Percentiles rank a stretch among this genome's conserved stretches.
phyloP scores from a whole-genome alignment of 225 moss, liverwort and hornwort genomes.

The Pseudisothecium myosuroides region DNA sequence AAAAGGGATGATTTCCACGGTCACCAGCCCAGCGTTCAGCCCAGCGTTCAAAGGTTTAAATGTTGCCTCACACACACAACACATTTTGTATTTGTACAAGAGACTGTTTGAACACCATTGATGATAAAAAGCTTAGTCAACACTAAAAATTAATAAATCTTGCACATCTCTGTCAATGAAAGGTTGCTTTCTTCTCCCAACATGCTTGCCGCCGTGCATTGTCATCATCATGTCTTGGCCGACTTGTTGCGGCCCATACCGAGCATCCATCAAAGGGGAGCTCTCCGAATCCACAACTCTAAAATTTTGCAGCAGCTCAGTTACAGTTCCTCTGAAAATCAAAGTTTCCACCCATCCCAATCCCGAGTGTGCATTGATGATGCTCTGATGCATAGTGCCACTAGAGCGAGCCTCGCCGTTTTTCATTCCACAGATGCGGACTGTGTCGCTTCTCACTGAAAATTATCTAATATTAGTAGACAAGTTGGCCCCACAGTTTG shows the following conservation, averaged over 20 bases:
- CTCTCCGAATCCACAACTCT: neutral
- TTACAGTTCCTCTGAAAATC: neutral
- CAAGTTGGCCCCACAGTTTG: no score
- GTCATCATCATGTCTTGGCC: neutral
- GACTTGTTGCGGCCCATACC: neutral
- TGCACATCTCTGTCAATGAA: neutral
- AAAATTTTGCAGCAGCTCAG: neutral
- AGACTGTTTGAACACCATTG: no score
- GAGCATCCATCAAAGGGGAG: fast-evolving
- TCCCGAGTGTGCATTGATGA: neutral
- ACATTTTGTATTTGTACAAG: neutral
- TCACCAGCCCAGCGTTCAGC: no score
- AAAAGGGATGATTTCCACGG: no score
- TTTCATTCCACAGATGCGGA: no score
- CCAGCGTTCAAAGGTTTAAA: neutral
- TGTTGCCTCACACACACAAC: neutral
- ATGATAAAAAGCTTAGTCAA: neutral
- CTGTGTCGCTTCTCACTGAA: no score
- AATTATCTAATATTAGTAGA: no score
- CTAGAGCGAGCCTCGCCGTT: no score
- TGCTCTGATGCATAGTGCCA: neutral
- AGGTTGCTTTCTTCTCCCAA: neutral
- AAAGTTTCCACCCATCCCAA: neutral
- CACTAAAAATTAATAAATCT: neutral
- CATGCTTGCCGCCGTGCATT: neutral